Evolutionary conservation across 495 filamentous ascomycete species (phyloP).

Genomic region (Neurospora tetrasperma): DNA sequence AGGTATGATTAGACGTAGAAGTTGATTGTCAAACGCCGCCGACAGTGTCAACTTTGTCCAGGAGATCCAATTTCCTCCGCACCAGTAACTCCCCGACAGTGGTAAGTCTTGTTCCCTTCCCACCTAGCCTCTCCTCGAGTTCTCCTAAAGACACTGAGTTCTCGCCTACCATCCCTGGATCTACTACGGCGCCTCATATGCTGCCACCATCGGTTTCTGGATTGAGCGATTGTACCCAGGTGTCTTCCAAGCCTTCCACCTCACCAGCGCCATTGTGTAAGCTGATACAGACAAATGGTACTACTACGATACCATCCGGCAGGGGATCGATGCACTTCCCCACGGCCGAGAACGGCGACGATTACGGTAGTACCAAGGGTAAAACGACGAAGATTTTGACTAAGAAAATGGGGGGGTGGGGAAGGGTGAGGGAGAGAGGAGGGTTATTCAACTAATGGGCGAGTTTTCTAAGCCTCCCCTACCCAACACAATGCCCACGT

Average conservation of each 20-base stretch:
- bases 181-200: slow-evolving; percentile 51
- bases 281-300: slow-evolving; percentile 54
- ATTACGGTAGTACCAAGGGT: slow-evolving; percentile 41
- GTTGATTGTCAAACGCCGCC: slow-evolving; percentile 23
- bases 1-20: no score
- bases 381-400: slow-evolving; percentile 46
- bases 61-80: slow-evolving; percentile 39
- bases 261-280: slow-evolving; percentile 52
- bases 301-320: slow-evolving; percentile 51
- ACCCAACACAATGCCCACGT: neutral
- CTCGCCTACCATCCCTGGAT: slow-evolving; percentile 43
- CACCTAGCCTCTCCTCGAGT: no score
- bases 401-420: slow-evolving; percentile 48
- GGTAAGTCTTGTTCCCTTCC: no score
- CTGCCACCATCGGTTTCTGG: slow-evolving; percentile 54
- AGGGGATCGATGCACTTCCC: slow-evolving; percentile 52
- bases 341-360: slow-evolving; percentile 30
- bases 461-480: slow-evolving; percentile 4
- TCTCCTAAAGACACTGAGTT: no score
- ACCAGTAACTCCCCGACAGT: slow-evolving; percentile 16
- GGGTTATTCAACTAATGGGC: slow-evolving; percentile 51
- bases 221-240: slow-evolving; percentile 48
- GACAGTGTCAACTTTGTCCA: slow-evolving; percentile 55
- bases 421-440: slow-evolving; percentile 11
- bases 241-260: slow-evolving; percentile 57